Evolutionary conservation across 176 grass and related monocot species (phyloP).

Genomic region (Cymbopogon citratus): DNA sequence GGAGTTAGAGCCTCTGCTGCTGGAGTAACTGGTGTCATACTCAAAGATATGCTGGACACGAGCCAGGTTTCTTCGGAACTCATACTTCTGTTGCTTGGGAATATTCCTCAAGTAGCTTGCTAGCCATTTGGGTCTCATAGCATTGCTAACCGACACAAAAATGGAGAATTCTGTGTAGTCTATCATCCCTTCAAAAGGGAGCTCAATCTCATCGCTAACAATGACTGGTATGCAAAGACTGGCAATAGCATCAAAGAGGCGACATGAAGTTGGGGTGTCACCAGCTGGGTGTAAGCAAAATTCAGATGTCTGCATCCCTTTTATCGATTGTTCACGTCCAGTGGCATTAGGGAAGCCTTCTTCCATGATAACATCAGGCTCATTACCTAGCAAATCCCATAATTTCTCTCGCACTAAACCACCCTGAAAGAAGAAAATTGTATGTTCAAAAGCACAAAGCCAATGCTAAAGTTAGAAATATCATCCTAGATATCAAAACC

Average conservation of each 20-base stretch:
- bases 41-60: constrained; percentile 56
- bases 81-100: constrained; percentile 45
- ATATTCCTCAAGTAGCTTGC: constrained; percentile 53
- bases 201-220: constrained; percentile 69
- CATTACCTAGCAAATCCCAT: constrained; percentile 72
- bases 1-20: constrained; percentile 8
- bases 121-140: constrained; percentile 56
- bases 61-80: constrained; percentile 58
- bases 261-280: constrained; percentile 84
- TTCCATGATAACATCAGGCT: constrained; percentile 72
- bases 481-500: neutral
- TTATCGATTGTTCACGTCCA: constrained; percentile 77
- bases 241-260: constrained; percentile 72
- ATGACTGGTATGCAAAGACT: constrained; percentile 90
- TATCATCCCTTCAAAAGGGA: constrained; percentile 82
- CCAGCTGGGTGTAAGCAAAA: constrained; percentile 89
- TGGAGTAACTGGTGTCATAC: constrained; percentile 40
- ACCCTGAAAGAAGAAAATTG: constrained; percentile 39
- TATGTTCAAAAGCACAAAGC: neutral
- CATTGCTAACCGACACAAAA: constrained; percentile 54
- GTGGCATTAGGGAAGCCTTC: constrained; percentile 92
- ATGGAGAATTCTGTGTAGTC: constrained; percentile 71
- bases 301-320: constrained; percentile 66
- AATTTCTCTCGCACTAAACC: constrained; percentile 87
- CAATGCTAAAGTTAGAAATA: neutral